Evolutionary conservation across 139 green algal genomes (phyloP).

Genomic region (Pleodorina starrii): DNA sequence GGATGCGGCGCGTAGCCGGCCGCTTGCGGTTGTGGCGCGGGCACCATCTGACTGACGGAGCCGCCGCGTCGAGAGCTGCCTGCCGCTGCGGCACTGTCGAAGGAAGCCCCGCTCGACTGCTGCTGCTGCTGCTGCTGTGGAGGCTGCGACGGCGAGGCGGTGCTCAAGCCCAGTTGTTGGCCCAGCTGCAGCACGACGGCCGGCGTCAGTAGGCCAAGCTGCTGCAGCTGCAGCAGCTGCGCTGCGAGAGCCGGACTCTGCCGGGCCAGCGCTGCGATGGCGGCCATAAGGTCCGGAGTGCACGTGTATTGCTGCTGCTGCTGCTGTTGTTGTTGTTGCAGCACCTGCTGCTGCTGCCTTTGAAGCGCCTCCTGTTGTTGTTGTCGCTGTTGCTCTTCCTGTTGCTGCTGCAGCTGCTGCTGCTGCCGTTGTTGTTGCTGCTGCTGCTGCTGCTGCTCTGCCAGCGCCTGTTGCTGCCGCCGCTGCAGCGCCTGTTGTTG

Average conservation of each 20-base stretch:
- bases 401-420: slow-evolving; percentile 36
- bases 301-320: background rate
- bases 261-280: background rate
- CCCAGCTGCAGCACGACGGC: background rate
- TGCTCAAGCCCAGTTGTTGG: background rate
- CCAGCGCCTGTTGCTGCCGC: slow-evolving; percentile 10
- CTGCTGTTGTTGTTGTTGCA: background rate
- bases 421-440: slow-evolving; percentile 1
- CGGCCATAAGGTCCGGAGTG: background rate
- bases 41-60: no score
- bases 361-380: background rate
- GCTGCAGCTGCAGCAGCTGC: background rate
- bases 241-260: background rate
- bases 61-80: no score
- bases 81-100: no score
- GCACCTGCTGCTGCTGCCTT: background rate
- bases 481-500: slow-evolving; percentile 17
- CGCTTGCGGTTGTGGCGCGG: no score
- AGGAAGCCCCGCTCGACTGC: background rate
- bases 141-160: background rate
- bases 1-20: no score
- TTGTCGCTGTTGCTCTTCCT: slow-evolving; percentile 27
- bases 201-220: slow-evolving; percentile 5
- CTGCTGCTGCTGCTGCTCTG: slow-evolving; percentile 32
- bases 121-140: background rate